These are phyloP conservation scores for Porphyridium purpureum DNA, from an alignment of 23 red algal species.

Conservation along the genomic window DNA sequence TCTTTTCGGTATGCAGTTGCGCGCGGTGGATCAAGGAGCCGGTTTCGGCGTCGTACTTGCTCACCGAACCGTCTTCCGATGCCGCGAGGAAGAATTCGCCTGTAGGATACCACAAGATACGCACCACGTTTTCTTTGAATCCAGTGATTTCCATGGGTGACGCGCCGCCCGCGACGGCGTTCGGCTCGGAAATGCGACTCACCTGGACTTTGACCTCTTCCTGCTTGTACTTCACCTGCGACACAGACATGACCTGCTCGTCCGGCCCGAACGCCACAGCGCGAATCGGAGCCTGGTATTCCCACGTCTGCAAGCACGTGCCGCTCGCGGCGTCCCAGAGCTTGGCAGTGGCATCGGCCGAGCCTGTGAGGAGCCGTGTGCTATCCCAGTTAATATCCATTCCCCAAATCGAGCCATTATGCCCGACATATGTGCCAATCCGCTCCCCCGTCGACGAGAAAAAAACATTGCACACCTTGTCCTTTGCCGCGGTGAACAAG, in stretches of 20 bases:
- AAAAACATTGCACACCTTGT: constrained; percentile 75
- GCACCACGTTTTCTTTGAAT: no score
- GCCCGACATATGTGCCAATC: constrained; percentile 89
- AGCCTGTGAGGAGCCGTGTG: constrained; percentile 74
- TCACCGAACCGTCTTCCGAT: constrained; percentile 66
- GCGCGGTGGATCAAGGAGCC: constrained; percentile 40
- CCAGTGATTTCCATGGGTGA: no score
- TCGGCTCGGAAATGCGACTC: no score
- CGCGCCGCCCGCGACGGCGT: no score
- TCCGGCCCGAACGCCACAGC: constrained; percentile 52
- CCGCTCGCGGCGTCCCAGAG: constrained; percentile 68
- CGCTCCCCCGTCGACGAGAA: constrained; percentile 53
- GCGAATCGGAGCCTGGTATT: constrained; percentile 53
- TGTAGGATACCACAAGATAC: constrained; percentile 62
- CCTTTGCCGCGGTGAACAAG: constrained; percentile 91
- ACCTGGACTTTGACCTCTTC: constrained; percentile 58
- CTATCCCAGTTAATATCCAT: constrained; percentile 71
- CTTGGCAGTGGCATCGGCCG: constrained; percentile 73
- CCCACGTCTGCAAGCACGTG: constrained; percentile 49
- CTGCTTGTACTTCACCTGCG: constrained; percentile 74
- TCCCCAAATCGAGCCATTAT: constrained; percentile 81
- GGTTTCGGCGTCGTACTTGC: constrained; percentile 87
- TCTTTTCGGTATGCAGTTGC: constrained; percentile 36
- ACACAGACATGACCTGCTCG: constrained; percentile 32
- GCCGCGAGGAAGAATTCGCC: constrained; percentile 46